Percentiles rank a stretch among this genome's conserved stretches.
phyloP scores from a whole-genome alignment of 176 grass and related monocot species.

The Avena sativa region DNA sequence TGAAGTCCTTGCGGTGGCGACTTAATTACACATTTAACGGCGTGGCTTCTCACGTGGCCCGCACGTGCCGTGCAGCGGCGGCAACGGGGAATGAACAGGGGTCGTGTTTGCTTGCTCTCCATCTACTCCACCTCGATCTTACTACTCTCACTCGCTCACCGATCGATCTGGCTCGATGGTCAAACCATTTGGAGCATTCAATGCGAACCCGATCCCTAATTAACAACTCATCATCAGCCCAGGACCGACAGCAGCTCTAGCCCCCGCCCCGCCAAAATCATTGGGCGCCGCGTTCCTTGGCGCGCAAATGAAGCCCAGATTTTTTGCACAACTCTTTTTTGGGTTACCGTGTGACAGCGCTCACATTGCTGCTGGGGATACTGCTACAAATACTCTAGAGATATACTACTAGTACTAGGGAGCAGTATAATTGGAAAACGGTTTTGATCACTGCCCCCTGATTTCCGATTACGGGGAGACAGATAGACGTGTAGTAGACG shows the following conservation, averaged over 20 bases:
- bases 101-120: not conserved
- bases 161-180: not conserved
- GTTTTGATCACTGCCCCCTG: not conserved
- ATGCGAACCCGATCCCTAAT: not conserved
- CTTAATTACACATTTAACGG: conserved; percentile 7
- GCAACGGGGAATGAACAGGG: conserved; percentile 15
- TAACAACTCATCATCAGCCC: conserved; percentile 12
- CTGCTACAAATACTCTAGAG: too few species aligned
- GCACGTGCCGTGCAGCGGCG: not conserved
- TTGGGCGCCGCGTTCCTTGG: not conserved
- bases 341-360: not conserved
- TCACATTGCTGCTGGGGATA: not conserved
- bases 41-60: not conserved
- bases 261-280: conserved; percentile 1
- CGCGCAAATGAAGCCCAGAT: conserved; percentile 8
- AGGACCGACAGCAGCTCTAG: not conserved
- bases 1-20: not conserved
- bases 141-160: too few species aligned
- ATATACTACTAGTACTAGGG: not conserved
- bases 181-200: not conserved
- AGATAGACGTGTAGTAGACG: not conserved
- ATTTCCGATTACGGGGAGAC: not conserved
- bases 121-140: not conserved
- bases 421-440: not conserved
- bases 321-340: not conserved